Base-by-base conservation (phyloP, 768 basidiomycete species). In the Boletus edulis region DNA sequence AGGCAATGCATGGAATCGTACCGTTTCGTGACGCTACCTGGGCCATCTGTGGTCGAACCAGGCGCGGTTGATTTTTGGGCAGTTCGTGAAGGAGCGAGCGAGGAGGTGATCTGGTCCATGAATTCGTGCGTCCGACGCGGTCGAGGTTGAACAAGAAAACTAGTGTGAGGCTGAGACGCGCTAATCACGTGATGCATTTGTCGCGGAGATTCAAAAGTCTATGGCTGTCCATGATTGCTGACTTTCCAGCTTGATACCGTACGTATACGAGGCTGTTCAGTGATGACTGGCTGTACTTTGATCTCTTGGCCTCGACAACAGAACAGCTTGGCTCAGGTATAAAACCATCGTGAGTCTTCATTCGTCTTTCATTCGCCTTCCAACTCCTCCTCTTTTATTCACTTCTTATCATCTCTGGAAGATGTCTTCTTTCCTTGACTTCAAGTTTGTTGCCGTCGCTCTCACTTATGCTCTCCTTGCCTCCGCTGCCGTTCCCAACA, bases 11-110 rank as follows among this genome's bases (percentile, higher is more conserved):
- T 1, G n/a, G 17, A 27, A n/a, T 32, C 59, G 48, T 18, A 89
- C 91, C 91, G 83, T 80, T 93, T 93, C 32, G 89, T 87, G 46
- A 92, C 91, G 62, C 88, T 91, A 42, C 89, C 89, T 11, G 83
- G 81, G 31, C 76, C 78, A 62, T 85, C 86, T 39, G 76, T 74
- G 32, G 81, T 68, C 5, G 82, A 68, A 8, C 81, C 79, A 7
- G 83, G 57, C 2, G 79, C 75, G 45, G 79, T 73, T 5, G 84
- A 73, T 70, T 92, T 92, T 58, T 76, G 74, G 13, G 83, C 66
- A 2, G 78, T 68, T 64, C 86, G 78, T 42, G 83, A 72, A 40
- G 86, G 81, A 3, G 77, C 84, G 20, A 85, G 79, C 43, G 87
- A 82, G 18, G 84, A 75, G 4, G 76, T 77, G 63, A 88, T 76